phyloP scores from a whole-genome alignment of 2,329 filamentous ascomycete species.

The Arthrobotrys musiformis region DNA sequence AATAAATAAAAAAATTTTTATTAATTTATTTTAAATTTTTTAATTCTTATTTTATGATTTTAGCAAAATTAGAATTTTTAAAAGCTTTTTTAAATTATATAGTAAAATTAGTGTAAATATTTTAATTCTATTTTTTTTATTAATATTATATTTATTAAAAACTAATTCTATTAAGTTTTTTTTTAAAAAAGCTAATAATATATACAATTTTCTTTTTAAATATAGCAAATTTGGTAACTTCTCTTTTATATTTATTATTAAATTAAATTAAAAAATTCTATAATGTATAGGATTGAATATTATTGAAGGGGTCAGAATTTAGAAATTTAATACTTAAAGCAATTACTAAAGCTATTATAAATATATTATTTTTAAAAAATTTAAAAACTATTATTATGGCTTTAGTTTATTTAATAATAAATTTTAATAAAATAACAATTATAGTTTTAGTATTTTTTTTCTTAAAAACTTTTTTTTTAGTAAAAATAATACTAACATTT shows the following conservation, averaged over 20 bases:
- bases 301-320: background rate
- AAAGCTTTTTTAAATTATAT: background rate
- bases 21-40: background rate
- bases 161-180: background rate
- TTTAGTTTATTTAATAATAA: background rate
- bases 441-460: background rate
- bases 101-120: background rate
- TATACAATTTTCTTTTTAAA: background rate
- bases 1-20: background rate
- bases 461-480: too few relatives aligned
- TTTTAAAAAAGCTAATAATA: background rate
- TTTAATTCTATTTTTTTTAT: background rate
- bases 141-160: background rate
- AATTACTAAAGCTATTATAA: background rate
- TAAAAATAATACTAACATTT: too few relatives aligned
- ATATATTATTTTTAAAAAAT: background rate
- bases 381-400: background rate
- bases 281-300: background rate
- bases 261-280: background rate
- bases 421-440: background rate
- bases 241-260: conserved; percentile 5
- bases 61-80: background rate
- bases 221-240: background rate
- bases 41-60: background rate
- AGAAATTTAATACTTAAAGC: background rate